Evolutionary conservation across 495 filamentous ascomycete genomes (phyloP).

Genomic region (Mytilinidion resinicola): DNA sequence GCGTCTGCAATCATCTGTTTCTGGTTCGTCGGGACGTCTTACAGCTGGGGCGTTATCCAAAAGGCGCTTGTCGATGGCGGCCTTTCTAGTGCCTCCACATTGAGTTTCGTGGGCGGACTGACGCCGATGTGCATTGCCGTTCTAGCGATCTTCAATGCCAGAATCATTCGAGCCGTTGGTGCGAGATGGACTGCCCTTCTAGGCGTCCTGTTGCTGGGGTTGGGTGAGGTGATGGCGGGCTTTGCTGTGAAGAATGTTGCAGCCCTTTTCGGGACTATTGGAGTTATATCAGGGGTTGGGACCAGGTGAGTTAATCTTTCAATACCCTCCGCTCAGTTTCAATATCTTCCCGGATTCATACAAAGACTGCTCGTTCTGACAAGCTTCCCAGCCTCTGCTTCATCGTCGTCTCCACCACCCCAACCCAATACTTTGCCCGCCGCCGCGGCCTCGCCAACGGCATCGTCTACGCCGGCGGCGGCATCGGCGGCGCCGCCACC

Average conservation of each 20-base stretch:
- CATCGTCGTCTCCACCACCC: constrained; percentile 36
- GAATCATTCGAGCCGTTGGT: constrained; percentile 45
- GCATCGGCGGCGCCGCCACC: constrained; percentile 46
- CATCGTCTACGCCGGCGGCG: constrained; percentile 48
- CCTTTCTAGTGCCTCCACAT: constrained; percentile 42
- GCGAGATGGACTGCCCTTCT: constrained; percentile 39
- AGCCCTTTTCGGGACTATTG: constrained; percentile 48
- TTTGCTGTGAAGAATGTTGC: constrained; percentile 45
- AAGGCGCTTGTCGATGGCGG: constrained; percentile 35
- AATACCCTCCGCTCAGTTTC: background rate
- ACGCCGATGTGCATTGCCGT: constrained; percentile 44
- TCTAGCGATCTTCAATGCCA: constrained; percentile 44
- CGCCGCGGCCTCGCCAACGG: constrained; percentile 52
- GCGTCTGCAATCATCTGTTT: constrained; percentile 47
- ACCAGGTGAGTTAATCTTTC: constrained; percentile 31
- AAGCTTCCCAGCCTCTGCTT: background rate
- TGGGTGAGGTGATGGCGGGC: constrained; percentile 45
- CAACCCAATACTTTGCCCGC: constrained; percentile 49
- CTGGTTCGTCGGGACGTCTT: constrained; percentile 50
- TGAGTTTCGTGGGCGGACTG: constrained; percentile 52
- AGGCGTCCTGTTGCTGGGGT: constrained; percentile 43
- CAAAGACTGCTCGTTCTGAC: background rate
- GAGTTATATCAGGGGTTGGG: constrained; percentile 48
- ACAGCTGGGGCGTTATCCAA: constrained; percentile 54
- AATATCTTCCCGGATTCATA: background rate